These are phyloP conservation scores for Aleurites moluccanus DNA, from an alignment of 441 rosid genomes.

Conservation along the genomic window DNA sequence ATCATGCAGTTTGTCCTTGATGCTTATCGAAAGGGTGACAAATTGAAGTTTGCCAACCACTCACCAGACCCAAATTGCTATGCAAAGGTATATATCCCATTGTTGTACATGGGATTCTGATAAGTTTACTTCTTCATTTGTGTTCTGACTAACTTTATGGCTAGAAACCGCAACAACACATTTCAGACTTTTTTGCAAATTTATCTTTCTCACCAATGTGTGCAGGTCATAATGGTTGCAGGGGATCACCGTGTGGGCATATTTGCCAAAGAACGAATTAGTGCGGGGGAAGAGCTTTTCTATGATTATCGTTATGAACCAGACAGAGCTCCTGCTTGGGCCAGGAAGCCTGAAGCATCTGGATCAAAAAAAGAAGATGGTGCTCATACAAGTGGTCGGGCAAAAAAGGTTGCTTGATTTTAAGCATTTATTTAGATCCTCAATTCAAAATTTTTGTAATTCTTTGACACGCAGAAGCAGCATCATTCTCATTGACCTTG, in stretches of 20 bases:
- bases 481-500: constrained; percentile 38
- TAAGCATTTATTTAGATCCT: constrained; percentile 27
- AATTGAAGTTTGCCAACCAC: constrained; percentile 94
- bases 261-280: constrained; percentile 91
- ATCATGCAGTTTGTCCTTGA: constrained; percentile 89
- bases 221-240: constrained; percentile 97
- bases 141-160: background rate
- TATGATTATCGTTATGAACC: constrained; percentile 96
- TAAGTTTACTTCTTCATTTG: background rate
- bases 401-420: constrained; percentile 88
- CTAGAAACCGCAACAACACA: background rate
- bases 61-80: constrained; percentile 97
- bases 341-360: constrained; percentile 87
- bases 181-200: background rate
- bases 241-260: constrained; percentile 98
- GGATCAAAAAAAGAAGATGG: constrained; percentile 88
- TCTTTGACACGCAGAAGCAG: constrained; percentile 46
- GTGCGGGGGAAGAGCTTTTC: constrained; percentile 90
- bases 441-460: constrained; percentile 37
- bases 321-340: constrained; percentile 98
- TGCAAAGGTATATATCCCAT: constrained; percentile 68
- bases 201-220: background rate
- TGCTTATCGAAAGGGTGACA: constrained; percentile 98
- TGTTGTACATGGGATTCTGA: background rate
- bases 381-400: constrained; percentile 78